Conservation (phyloP, 2,329 filamentous ascomycete species). For the Penicillium brevicompactum region DNA sequence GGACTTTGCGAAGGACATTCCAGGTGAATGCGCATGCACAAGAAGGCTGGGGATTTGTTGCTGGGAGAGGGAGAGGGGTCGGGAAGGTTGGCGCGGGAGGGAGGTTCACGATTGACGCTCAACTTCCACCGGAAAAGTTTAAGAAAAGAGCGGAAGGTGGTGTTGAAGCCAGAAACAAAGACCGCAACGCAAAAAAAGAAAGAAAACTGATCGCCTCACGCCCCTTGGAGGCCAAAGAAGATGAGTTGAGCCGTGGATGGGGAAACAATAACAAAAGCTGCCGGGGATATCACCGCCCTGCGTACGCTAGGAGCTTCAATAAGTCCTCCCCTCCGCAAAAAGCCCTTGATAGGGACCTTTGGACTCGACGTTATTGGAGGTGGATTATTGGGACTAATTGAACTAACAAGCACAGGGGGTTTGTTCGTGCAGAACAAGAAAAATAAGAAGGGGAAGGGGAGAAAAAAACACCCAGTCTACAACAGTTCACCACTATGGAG, state of each 20-base stretch:
- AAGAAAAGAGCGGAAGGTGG: not conserved
- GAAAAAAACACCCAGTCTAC: no score
- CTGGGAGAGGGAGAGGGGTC: conserved; percentile 5
- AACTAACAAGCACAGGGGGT: no score
- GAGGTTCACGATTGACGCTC: conserved; percentile 1
- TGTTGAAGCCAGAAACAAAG: not conserved
- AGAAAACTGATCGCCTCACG: conserved; percentile 8
- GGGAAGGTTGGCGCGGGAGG: not conserved
- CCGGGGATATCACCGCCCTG: conserved; percentile 16
- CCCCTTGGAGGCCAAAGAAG: conserved; percentile 13
- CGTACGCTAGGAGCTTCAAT: conserved; percentile 25
- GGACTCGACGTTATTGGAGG: no score
- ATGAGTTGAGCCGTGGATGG: conserved; percentile 4
- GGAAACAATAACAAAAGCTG: conserved; percentile 13
- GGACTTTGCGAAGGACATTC: conserved; percentile 35
- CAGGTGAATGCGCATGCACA: conserved; percentile 30
- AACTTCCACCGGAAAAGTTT: not conserved
- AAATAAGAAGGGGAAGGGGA: not conserved
- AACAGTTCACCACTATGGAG: no score
- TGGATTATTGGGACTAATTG: no score
- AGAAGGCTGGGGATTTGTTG: conserved; percentile 11
- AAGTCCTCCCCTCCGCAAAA: conserved; percentile 5
- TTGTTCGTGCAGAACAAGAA: not conserved
- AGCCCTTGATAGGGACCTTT: not conserved
- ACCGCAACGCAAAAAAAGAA: conserved; percentile 1